Base-by-base conservation (phyloP, 352 stramenopile species). In the Blastocystis sp. region DNA sequence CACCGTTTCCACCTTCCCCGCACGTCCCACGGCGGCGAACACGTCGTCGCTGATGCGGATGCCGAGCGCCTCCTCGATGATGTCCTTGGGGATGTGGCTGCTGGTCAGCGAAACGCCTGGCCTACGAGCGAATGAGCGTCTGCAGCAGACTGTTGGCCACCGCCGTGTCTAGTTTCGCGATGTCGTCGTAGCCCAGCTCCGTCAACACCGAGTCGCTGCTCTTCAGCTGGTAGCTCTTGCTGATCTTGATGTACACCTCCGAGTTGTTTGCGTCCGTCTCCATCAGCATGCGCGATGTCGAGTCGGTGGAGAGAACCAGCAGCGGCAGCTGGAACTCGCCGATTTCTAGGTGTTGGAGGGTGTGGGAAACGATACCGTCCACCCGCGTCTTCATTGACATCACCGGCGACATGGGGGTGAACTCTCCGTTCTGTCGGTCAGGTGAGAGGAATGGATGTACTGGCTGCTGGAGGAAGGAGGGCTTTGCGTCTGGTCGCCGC, bases 231-330 rank as follows among this genome's bases (percentile, higher is more conserved):
- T 71, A 71, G 24, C 9, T 18, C n/a, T 71, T 38, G 38, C 32
- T 71, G 32, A 71, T 71, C 14, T 71, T 71, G n/a, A 71, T 71
- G 38, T 71, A 71, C 38, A 71, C 32, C 36, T 71, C 59, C 6
- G 8, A 38, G 38, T 44, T 49, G 7, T 11, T 38, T 18, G 24
- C 59, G 32, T 71, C 59, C 38, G 59, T 71, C 38, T 71, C 59
- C 59, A 71, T 71, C 59, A 71, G 38, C 59, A 71, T 71, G 29
- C 32, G 59, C 29, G 59, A 71, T 9, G 59, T 27, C 4, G 24
- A 38, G 14, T 38, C 59, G 4, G 59, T 71, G 7, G 59, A 46
- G 8, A 71, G 38, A 18, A 71, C 59, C 29, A 71, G 59, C 8
- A 71, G 11, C 7, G 59, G 59, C 4, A 71, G 59, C 11, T 21